Base-by-base conservation (phyloP, 1,284 basidiomycete genomes). In the Cryptococcus floricola region DNA sequence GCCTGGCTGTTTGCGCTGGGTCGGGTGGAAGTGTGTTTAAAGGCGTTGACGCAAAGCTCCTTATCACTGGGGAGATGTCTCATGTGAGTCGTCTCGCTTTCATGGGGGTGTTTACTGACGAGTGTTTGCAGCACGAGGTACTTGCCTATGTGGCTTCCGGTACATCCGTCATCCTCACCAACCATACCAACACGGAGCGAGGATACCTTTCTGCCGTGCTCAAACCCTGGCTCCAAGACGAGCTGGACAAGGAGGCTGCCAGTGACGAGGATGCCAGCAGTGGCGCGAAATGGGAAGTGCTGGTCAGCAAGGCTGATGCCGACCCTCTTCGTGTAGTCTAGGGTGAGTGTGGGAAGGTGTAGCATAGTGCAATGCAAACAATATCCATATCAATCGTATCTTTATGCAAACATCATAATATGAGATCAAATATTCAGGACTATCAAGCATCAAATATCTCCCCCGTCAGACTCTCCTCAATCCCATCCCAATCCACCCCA, bases 11-110 rank as follows among this genome's bases (percentile, higher is more conserved):
- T 56, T 93, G 91, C 73, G 91, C 90, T 34, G 28, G 27, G 9
- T 27, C 27, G 49, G 70, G 70, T 31, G 87, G 83, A 2, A 85
- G 86, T 44, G 80, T 91, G 74, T 81, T 95, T 41, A 73, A 80
- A 42, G 85, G 83, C 49, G 81, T 83, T 53, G 77, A 83, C 37
- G 89, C 89, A 43, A 89, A 94, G 71, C 82, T 91, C 27, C 89
- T 89, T 71, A 81, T 91, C 65, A 95, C 91, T 1, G 91, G 91
- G n/a, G 91, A 94, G 75, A 91, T 94, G 89, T 75, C 82, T 27
- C 91, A 94, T 76, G 89, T 90, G 75, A 59, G 85, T 67, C 5
- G 4, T 38, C 7, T 31, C 23, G 34, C 27, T 47, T 56, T 61
- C 48, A 53, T 51, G 34, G n/a, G n/a, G 8, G 14, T 16, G 5